Percentiles rank a stretch among this genome's conserved stretches.
These are phyloP conservation scores for Haplosporangium sp. DNA, from an alignment of 371 early-diverging fungal genomes.

Conservation along the genomic window DNA sequence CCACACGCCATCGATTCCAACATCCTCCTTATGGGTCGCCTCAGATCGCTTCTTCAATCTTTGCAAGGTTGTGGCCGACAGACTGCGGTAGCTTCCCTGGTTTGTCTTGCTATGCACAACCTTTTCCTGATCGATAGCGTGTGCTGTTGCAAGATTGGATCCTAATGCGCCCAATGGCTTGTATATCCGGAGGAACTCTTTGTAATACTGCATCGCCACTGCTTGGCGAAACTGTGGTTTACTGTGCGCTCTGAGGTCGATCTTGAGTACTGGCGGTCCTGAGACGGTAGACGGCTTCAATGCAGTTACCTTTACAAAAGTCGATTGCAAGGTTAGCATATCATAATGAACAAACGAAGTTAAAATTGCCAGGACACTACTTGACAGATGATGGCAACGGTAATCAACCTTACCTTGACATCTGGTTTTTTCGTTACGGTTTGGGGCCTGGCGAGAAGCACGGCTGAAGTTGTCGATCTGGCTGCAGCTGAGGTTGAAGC, in stretches of 20 bases:
- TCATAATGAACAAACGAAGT: neutral
- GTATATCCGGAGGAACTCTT: constrained; percentile 43
- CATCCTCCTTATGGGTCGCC: constrained; percentile 44
- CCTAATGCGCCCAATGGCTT: constrained; percentile 19
- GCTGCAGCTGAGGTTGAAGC: constrained; percentile 2
- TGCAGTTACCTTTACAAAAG: constrained; percentile 1
- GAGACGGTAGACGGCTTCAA: neutral
- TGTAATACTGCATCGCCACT: constrained; percentile 45
- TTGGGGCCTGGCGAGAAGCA: constrained; percentile 29
- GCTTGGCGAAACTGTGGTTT: constrained; percentile 50
- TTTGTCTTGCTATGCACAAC: constrained; percentile 43
- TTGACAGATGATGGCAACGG: neutral
- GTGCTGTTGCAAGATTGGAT: constrained; percentile 27
- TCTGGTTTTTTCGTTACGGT: neutral
- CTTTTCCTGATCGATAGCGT: constrained; percentile 49
- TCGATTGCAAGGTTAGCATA: no score
- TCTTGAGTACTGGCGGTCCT: constrained; percentile 48
- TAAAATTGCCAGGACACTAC: neutral
- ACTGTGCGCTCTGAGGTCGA: constrained; percentile 43
- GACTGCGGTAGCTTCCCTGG: constrained; percentile 61
- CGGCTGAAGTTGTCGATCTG: constrained; percentile 6
- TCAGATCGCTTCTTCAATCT: constrained; percentile 61
- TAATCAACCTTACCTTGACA: constrained; percentile 1
- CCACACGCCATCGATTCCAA: constrained; percentile 65
- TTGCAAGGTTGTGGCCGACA: constrained; percentile 58